Conservation (phyloP, 2,329 filamentous ascomycete genomes). For the Penicillium sp. region DNA sequence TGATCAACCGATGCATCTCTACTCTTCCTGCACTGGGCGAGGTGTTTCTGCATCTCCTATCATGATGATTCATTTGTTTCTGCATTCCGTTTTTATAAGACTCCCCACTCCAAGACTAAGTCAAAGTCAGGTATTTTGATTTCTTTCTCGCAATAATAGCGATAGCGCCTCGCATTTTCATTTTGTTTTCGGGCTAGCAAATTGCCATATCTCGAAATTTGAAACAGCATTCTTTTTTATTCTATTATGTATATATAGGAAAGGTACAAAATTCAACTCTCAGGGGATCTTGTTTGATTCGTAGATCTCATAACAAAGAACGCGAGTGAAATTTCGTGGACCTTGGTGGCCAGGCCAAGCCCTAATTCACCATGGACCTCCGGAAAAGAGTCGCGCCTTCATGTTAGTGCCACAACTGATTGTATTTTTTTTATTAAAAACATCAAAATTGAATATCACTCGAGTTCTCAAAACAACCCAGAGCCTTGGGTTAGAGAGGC, state of each 20-base stretch:
- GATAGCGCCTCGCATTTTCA: background rate
- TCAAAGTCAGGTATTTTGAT: background rate
- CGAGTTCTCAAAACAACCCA: too few relatives aligned
- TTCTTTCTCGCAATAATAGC: background rate
- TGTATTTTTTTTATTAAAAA: too few relatives aligned
- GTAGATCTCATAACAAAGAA: too few relatives aligned
- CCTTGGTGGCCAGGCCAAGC: too few relatives aligned
- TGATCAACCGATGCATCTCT: background rate
- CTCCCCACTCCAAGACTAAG: conserved; percentile 8
- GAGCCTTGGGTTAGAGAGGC: too few relatives aligned
- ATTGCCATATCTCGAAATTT: background rate
- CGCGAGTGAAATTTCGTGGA: too few relatives aligned
- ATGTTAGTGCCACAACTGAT: too few relatives aligned
- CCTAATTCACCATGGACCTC: too few relatives aligned
- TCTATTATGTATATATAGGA: background rate
- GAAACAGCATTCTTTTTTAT: background rate
- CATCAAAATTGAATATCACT: too few relatives aligned
- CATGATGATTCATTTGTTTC: background rate
- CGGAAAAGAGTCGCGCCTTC: too few relatives aligned
- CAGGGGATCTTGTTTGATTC: background rate
- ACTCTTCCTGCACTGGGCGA: background rate
- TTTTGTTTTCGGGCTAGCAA: background rate
- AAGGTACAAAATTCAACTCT: background rate
- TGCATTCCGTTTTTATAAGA: background rate
- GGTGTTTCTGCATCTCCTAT: background rate